Evolutionary conservation across 1,139 yeast genomes (phyloP).

Genomic region (Suhomyces chickasaworum): DNA sequence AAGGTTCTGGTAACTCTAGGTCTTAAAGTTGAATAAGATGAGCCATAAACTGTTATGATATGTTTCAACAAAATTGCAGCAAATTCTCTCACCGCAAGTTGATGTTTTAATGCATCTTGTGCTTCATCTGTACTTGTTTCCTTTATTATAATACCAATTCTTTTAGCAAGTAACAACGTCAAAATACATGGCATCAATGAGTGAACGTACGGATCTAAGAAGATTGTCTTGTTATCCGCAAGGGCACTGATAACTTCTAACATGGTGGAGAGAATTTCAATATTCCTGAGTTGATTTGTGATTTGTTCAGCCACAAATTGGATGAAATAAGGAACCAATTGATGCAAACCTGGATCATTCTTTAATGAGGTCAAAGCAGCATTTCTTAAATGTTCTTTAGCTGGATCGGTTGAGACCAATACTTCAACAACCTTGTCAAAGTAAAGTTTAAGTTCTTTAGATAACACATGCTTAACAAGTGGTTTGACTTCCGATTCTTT

Average conservation of each 20-base stretch:
- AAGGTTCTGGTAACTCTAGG: conserved; percentile 94
- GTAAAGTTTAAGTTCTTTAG: conserved; percentile 90
- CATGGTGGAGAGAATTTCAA: conserved; percentile 80
- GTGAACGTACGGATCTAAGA: conserved; percentile 94
- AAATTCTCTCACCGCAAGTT: conserved; percentile 74
- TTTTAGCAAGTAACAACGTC: conserved; percentile 84
- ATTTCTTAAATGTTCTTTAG: conserved; percentile 60
- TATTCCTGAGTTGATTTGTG: conserved; percentile 79
- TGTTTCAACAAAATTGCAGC: conserved; percentile 83
- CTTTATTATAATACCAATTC: conserved; percentile 65
- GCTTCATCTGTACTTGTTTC: conserved; percentile 29
- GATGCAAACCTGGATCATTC: conserved; percentile 95
- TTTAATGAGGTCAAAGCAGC: conserved; percentile 85
- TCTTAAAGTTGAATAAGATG: conserved; percentile 83
- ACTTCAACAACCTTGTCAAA: conserved; percentile 91
- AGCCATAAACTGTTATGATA: conserved; percentile 77
- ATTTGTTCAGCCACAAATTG: conserved; percentile 96
- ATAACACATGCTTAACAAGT: conserved; percentile 91
- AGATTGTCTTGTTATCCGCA: conserved; percentile 80
- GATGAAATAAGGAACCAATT: conserved; percentile 91
- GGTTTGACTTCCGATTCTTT: conserved; percentile 83
- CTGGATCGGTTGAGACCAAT: conserved; percentile 59
- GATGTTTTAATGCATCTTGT: conserved; percentile 41
- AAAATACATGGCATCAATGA: conserved; percentile 94
- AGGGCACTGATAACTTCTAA: conserved; percentile 86